Base-by-base conservation (phyloP, 2,329 filamentous ascomycete genomes). In the Hymenoscyphus fraxineus region DNA sequence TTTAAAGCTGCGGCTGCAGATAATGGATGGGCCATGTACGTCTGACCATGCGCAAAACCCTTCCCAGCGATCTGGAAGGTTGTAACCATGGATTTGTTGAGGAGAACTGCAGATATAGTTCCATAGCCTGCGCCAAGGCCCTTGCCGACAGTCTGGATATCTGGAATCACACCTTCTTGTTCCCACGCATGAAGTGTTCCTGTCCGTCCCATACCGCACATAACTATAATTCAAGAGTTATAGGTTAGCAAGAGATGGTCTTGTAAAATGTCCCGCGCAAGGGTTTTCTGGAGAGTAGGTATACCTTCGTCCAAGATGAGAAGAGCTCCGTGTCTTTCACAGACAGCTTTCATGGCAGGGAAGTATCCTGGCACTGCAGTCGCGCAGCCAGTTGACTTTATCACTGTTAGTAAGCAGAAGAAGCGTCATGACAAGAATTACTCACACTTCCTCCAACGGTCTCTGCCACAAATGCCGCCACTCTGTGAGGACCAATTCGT, bases 321-420 rank as follows among this genome's bases (percentile, higher is more conserved):
- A 0, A 94, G 81, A 0, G 87, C 84, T 0, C 88, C 89, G 70
- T 93, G 80, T 65, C 83, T 83, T 59, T 87, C 82, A 73, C 90
- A 93, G 1, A 93, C 78, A 2, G 77, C 76, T 69, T 83, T 83
- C 73, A 93, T 83, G 0, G 86, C 88, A 44, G 79, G 76, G 62
- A 92, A 85, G 68, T 93, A 94, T 0, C 88, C 89, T 0, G 78
- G 76, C 0, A 86, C 79, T 0, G 88, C 78, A 0, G 86, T 81
- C 0, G 90, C 85, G 68, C 86, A 90, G 0, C 88, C 90, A 0
- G 91, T 78, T 1, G 88, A 82, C 22, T 27, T 2, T 27, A 3
- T 27, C 22, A 27, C 22, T 27, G 22, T 27, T 3, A 27, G 22
- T 27, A 27, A 27, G 1, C 22, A 27, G 22, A 27, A 27, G 22